A percentile compares a stretch with the other conserved stretches of the same genome.
These are phyloP conservation scores for Raphanus raphanistrum DNA, from an alignment of 345 rosid species.

Conservation along the genomic window DNA sequence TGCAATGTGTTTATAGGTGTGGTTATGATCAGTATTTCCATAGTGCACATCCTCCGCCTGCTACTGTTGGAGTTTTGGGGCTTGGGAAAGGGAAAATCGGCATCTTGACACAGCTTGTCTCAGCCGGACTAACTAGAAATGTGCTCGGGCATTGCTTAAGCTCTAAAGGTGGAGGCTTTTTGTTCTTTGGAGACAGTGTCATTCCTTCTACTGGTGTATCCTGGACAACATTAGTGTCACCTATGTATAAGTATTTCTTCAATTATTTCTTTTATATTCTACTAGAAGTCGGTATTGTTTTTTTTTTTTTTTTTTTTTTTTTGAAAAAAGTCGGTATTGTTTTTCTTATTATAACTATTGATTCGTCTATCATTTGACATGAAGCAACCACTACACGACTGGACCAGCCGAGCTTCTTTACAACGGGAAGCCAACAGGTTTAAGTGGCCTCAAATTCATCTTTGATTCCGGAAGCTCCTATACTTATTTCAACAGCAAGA, in stretches of 20 bases:
- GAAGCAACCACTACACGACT: conserved; percentile 60
- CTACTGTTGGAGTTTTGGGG: conserved; percentile 73
- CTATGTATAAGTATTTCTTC: conserved; percentile 3
- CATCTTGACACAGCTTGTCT: conserved; percentile 57
- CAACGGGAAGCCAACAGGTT: conserved; percentile 56
- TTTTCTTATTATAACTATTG: background rate
- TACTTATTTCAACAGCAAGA: conserved; percentile 58
- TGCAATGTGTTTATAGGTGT: conserved; percentile 47
- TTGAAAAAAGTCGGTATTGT: background rate
- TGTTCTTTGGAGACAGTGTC: conserved; percentile 64
- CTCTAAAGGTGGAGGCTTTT: conserved; percentile 72
- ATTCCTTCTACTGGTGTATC: conserved; percentile 55
- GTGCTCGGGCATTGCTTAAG: conserved; percentile 84
- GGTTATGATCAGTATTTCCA: conserved; percentile 62
- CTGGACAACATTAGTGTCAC: conserved; percentile 55
- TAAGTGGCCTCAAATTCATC: conserved; percentile 50
- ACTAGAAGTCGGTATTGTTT: background rate
- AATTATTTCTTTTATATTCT: background rate
- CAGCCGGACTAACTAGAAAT: conserved; percentile 45
- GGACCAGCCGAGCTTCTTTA: conserved; percentile 69
- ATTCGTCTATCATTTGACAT: background rate
- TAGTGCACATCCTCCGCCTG: conserved; percentile 45
- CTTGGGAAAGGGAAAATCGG: conserved; percentile 66
- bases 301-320: too few relatives aligned
- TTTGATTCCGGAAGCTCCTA: conserved; percentile 90